A percentile compares a stretch with the other conserved stretches of the same genome.
Evolutionary conservation across 208 protist species (phyloP).

Genomic region (Leishmania arabica): DNA sequence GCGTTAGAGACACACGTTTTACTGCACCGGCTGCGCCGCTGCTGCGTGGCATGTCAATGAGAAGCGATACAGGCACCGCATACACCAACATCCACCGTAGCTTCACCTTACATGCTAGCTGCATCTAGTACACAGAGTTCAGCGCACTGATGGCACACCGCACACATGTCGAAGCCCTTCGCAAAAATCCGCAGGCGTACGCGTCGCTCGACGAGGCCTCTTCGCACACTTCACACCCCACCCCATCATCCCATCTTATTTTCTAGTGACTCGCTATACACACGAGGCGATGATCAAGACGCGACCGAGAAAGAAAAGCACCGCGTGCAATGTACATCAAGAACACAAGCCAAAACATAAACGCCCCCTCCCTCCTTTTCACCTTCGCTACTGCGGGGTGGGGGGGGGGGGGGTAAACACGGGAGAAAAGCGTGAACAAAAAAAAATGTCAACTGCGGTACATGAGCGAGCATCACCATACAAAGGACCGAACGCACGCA

Average conservation of each 20-base stretch:
- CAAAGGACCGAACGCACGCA: neutral
- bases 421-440: conserved; percentile 3
- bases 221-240: neutral
- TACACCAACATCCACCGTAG: neutral
- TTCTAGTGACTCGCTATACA: neutral
- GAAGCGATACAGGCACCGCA: neutral
- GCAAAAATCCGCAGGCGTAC: neutral
- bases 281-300: neutral
- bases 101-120: neutral
- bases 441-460: neutral
- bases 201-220: neutral
- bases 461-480: neutral
- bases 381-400: neutral
- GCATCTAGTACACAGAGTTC: neutral
- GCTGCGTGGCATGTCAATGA: neutral
- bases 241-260: neutral
- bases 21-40: neutral
- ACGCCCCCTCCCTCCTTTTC: too few relatives aligned
- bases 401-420: neutral
- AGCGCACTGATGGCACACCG: neutral
- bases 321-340: conserved; percentile 3
- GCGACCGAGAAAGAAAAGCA: conserved; percentile 6
- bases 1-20: neutral
- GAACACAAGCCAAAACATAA: conserved; percentile 9
- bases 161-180: neutral